Conservation (phyloP, 257 asterid species). For the Solanum raphanifolium region DNA sequence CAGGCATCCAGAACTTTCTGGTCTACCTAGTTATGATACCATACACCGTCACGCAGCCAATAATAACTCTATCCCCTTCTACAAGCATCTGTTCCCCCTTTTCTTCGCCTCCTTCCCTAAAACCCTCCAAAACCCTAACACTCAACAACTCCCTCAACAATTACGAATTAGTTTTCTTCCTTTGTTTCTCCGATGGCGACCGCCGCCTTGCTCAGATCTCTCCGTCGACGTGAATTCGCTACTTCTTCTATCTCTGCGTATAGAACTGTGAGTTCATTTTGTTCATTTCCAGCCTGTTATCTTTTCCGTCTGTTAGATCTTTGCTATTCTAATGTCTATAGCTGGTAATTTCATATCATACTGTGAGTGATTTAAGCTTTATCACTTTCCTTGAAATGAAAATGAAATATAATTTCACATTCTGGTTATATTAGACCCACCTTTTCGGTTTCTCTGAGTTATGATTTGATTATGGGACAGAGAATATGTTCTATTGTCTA, state of each 20-base stretch:
- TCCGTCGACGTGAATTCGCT: slow-evolving; percentile 52
- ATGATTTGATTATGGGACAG: neutral
- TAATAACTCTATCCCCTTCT: neutral
- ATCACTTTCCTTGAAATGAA: neutral
- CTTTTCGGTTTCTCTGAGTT: no score
- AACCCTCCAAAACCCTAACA: slow-evolving; percentile 34
- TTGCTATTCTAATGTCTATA: neutral
- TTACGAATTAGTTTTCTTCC: neutral
- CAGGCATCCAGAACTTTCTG: neutral
- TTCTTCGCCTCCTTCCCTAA: neutral
- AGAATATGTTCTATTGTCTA: neutral
- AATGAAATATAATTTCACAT: neutral
- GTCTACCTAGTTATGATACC: neutral
- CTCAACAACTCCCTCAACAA: neutral
- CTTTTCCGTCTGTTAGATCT: neutral
- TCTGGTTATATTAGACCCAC: neutral
- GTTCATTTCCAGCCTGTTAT: neutral
- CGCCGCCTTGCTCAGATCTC: slow-evolving; percentile 45
- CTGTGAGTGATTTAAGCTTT: neutral
- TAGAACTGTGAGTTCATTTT: slow-evolving; percentile 20
- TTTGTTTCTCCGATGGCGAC: slow-evolving; percentile 32
- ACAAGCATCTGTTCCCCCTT: neutral
- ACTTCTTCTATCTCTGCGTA: slow-evolving; percentile 32
- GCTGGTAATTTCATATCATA: neutral
- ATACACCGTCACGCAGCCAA: neutral